Conservation (phyloP, 768 basidiomycete genomes). For the Tulasnella sp. region DNA sequence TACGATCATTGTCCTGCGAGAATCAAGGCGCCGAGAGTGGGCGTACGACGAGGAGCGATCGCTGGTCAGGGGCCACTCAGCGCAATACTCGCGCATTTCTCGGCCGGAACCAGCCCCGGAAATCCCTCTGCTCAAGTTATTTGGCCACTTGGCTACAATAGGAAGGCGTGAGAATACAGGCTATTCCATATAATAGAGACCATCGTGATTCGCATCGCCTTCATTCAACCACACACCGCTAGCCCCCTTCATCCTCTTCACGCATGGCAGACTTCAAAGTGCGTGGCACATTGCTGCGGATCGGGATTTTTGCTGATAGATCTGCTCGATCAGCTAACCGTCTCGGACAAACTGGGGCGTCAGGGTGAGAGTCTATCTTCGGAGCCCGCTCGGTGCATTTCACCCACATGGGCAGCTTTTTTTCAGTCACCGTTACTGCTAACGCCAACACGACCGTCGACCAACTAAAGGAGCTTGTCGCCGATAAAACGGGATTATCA, state of each 20-base stretch:
- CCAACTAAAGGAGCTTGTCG: neutral
- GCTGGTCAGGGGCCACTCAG: neutral
- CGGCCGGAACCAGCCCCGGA: neutral
- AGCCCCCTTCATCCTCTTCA: neutral
- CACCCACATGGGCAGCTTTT: neutral
- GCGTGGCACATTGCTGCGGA: neutral
- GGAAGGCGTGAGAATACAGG: neutral
- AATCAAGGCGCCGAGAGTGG: too few species aligned
- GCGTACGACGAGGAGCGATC: too few species aligned
- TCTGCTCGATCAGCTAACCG: neutral
- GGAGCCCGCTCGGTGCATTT: neutral
- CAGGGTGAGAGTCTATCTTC: neutral
- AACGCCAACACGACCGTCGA: neutral
- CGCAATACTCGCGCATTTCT: neutral
- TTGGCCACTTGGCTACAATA: neutral
- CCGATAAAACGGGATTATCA: neutral
- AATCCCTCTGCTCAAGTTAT: neutral
- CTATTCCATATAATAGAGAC: neutral
- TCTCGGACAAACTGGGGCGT: neutral
- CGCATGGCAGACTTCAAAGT: neutral
- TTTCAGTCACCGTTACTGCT: neutral
- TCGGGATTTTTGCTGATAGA: neutral
- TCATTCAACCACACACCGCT: neutral
- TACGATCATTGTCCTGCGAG: too few species aligned
- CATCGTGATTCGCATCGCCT: neutral